These are phyloP conservation scores for Wallacemonas collosoma DNA, from an alignment of 208 protist genomes.

Conservation along the genomic window DNA sequence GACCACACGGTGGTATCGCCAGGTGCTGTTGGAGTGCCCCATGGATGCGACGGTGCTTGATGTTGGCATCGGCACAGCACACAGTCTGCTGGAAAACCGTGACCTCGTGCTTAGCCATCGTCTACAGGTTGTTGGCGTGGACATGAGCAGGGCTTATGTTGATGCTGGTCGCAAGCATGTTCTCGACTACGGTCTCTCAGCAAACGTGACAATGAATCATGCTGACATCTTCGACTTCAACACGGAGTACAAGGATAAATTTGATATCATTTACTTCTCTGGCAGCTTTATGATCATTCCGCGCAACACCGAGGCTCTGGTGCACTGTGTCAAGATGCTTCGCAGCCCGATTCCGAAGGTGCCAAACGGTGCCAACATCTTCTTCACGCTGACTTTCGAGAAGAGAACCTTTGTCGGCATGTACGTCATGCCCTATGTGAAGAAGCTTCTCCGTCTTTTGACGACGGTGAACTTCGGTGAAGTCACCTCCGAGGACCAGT, in stretches of 20 bases:
- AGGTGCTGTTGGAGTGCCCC: slow-evolving; percentile 70
- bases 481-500: slow-evolving; percentile 84
- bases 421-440: slow-evolving; percentile 59
- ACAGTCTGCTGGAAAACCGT: slow-evolving; percentile 76
- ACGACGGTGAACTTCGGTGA: slow-evolving; percentile 86
- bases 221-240: slow-evolving; percentile 75
- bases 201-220: slow-evolving; percentile 51
- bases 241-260: slow-evolving; percentile 39
- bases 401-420: slow-evolving; percentile 52
- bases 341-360: slow-evolving; percentile 44
- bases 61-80: slow-evolving; percentile 75
- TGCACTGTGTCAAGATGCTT: slow-evolving; percentile 67
- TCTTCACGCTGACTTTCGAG: slow-evolving; percentile 86
- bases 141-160: slow-evolving; percentile 74
- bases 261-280: slow-evolving; percentile 82
- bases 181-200: slow-evolving; percentile 23
- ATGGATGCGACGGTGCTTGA: slow-evolving; percentile 63
- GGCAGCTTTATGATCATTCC: slow-evolving; percentile 84
- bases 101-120: slow-evolving; percentile 77
- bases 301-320: slow-evolving; percentile 49
- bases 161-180: slow-evolving; percentile 26
- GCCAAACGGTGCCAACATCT: slow-evolving; percentile 53
- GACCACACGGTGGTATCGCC: slow-evolving; percentile 79
- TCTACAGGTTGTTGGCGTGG: slow-evolving; percentile 67
- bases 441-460: slow-evolving; percentile 50